Evolutionary conservation across 441 rosid species (phyloP).

Genomic region (Mallotus japonicus): DNA sequence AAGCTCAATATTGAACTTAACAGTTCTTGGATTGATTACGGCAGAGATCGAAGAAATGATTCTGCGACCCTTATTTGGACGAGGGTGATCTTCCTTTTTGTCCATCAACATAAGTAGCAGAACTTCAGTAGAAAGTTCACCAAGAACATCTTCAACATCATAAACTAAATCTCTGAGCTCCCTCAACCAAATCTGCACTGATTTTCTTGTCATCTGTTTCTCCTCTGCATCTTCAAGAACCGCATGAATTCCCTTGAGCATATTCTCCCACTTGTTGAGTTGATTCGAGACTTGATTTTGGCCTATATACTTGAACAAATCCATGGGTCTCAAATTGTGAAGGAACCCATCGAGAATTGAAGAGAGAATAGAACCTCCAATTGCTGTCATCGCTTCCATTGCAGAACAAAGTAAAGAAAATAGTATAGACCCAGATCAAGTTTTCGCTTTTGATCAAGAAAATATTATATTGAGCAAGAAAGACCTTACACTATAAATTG

Average conservation of each 20-base stretch:
- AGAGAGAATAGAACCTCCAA: no score
- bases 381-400: no score
- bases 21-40: not conserved
- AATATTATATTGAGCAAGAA: no score
- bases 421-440: no score
- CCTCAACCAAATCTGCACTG: not conserved
- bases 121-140: not conserved
- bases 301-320: not conserved
- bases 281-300: not conserved
- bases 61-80: not conserved
- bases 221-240: no score
- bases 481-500: no score
- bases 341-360: no score
- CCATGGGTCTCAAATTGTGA: not conserved
- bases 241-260: not conserved
- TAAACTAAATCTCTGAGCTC: slow-evolving; percentile 5
- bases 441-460: no score
- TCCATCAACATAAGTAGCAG: not conserved
- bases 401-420: no score
- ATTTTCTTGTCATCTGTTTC: no score
- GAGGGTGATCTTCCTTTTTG: not conserved
- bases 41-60: slow-evolving; percentile 5
- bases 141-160: not conserved
- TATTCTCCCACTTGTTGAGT: not conserved
- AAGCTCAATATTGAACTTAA: no score